Base-by-base conservation (phyloP, 768 basidiomycete species). In the Atractiella rhizophila region DNA sequence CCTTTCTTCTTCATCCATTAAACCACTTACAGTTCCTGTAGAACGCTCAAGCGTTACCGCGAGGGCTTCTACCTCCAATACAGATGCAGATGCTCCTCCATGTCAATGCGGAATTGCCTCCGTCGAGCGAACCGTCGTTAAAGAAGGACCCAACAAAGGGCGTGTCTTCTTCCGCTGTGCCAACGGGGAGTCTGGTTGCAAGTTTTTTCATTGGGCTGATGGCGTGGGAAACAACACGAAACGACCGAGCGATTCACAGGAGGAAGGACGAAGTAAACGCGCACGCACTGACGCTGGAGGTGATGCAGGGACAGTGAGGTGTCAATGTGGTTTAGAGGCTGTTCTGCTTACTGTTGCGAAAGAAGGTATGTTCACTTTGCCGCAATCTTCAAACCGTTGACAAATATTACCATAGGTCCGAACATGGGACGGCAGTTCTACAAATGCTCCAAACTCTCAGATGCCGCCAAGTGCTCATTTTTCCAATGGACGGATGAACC, bases 61-160 rank as follows among this genome's bases (percentile, higher is more conserved):
- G n/a, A n/a, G n/a, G n/a, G n/a, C n/a, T n/a, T n/a, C n/a, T n/a
- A n/a, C n/a, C n/a, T n/a, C n/a, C 16, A 23, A 30, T 29, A 44
- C 15, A 44, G 54, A 52, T 28, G 45, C 47, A 9, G 51, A 53
- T 32, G 44, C 35, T 11, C 37, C 57, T 28, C 49, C 61, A 15
- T 78, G 77, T 51, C 54, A 65, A 10, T 80, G 76, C 54, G 60
- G 60, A 19, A 51, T 64, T 1, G 65, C 69, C 20, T 73, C 76
- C 7, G 59, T 56, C 4, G 55, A 63, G 40, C 55, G 62, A 25
- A 68, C 65, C 0, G 70, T 70, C 7, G 56, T 54, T 2, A 72
- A 70, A 47, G 74, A 74, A 23, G 62, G 63, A 1, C 57, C 63
- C n/a, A 71, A 65, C 50, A 66, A 69, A 49, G 72, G 70, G 4